Evolutionary conservation across 768 basidiomycete species (phyloP), one percentile per base, ranked within the genome.

Genomic region (Suillus clintonianus): DNA sequence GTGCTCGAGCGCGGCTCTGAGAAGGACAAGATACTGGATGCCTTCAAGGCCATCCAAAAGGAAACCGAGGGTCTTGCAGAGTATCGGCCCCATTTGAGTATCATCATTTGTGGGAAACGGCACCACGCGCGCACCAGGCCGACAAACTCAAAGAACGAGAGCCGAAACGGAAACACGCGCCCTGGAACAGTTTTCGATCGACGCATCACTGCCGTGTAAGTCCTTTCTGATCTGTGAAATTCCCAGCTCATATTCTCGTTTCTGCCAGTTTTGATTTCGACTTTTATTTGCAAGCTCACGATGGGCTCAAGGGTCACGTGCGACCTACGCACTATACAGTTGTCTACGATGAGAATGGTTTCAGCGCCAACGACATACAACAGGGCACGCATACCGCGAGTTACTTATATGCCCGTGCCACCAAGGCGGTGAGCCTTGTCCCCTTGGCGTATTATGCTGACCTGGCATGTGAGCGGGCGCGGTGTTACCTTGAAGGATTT

Each of bases 361-460:
- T 93, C 17, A 76, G 76, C 1, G 88, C 91, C 0, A 88, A 95
- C 70, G 85, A 85, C 15, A 78, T 94, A 17, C 93, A 95, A 71
- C 81, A 86, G 64, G 89, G 91, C 1, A 86, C 90, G 0, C 84
- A 94, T 70, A 80, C 86, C 60, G 75, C 81, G 17, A 87, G 86
- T 67, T 94, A 93, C 70, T 78, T 91, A 14, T 95, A 91, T 66
- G 92, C 89, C 1, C 85, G 92, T 5, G 91, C 92, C 1, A 95
- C 92, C 6, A 89, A 91, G 68, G 89, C 91, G 0, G 94, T 95
- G 36, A 92, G 90, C 71, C 78, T 94, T 24, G 82, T 93, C 9
- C 91, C 92, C 0, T 82, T 91, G 0, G 91, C 91, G 0, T 92
- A 92, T 70, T 92, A 92, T 68, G 89, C 91, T 3, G 91, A 94